These are phyloP conservation scores for Picochlorum sp. DNA, from an alignment of 139 green algal genomes.

Conservation along the genomic window DNA sequence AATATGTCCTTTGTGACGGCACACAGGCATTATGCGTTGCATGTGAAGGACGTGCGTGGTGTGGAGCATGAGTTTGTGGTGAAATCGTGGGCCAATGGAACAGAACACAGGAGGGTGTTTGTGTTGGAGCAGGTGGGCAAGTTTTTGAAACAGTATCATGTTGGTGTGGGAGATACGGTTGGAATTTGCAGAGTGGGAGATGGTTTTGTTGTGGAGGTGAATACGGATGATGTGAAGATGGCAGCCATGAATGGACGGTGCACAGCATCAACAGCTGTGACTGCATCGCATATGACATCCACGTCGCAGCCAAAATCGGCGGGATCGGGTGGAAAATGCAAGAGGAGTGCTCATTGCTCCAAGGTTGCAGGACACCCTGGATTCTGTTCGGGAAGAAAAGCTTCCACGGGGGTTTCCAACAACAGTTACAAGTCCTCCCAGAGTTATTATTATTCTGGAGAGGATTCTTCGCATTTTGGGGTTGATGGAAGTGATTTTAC, in stretches of 20 bases:
- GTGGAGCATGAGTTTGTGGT: conserved; percentile 41
- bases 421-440: conserved; percentile 2
- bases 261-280: conserved; percentile 15
- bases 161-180: conserved; percentile 49
- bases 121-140: conserved; percentile 57
- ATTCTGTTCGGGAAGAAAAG: conserved; percentile 42
- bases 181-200: conserved; percentile 42
- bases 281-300: conserved; percentile 14
- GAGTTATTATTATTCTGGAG: not conserved
- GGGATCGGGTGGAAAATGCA: conserved; percentile 18
- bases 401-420: conserved; percentile 5
- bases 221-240: conserved; percentile 22
- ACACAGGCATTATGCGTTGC: conserved; percentile 37
- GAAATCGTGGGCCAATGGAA: conserved; percentile 64
- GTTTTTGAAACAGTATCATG: conserved; percentile 27
- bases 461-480: not conserved
- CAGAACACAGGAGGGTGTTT: conserved; percentile 62
- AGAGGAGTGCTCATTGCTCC: conserved; percentile 40
- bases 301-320: conserved; percentile 13
- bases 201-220: conserved; percentile 48
- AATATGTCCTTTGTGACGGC: conserved; percentile 28
- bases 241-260: not conserved
- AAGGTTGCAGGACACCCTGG: conserved; percentile 42
- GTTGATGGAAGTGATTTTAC: not conserved
- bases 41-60: conserved; percentile 22